Evolutionary conservation across 129 eudicot genomes (phyloP), one percentile per base, ranked within the genome.

Genomic region (Dittrichia graveolens): DNA sequence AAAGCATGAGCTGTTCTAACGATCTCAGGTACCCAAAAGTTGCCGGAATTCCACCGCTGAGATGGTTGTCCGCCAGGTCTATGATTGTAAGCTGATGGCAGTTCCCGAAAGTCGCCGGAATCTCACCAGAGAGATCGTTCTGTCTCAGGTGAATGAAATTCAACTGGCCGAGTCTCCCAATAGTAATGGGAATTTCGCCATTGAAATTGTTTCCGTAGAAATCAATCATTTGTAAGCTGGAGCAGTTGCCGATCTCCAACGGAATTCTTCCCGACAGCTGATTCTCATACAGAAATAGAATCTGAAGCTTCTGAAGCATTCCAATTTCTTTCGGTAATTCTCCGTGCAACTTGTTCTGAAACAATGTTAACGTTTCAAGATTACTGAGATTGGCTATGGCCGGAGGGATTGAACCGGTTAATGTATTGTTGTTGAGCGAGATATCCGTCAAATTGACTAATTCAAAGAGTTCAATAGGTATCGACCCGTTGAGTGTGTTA

Each of bases 171-270:
- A 94, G 84, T 85, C 82, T 74, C 35, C 97, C 99, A 40, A 94
- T 19, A 3, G 97, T 78, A 19, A 73, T 42, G 3, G 99, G 99
- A 37, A 94, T 85, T 50, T 75, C 69, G 37, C 97, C 97, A 0
- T 69, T 65, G 78, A 94, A 94, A 45, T 81, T 89, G 61, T 94
- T 94, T 14, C 97, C 97, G 11, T 50, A 94, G 63, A 94, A 90
- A 83, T 94, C 99, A 55, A 90, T 55, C 99, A 91, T 90, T 66
- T 90, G 99, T 80, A 94, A 75, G 60, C 89, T 81, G 8, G 99
- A 87, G 65, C 97, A 94, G 82, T 94, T 90, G 14, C 97, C 97
- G 13, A 94, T 90, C 78, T 94, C 99, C 79, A 82, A 14, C 8
- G 99, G 99, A 31, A 94, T 94, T 24, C 82, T 87, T 18, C 96